Base-by-base conservation (phyloP, 225 moss, liverwort and hornwort genomes). In the Bryoerythrophyllum caledonicum region DNA sequence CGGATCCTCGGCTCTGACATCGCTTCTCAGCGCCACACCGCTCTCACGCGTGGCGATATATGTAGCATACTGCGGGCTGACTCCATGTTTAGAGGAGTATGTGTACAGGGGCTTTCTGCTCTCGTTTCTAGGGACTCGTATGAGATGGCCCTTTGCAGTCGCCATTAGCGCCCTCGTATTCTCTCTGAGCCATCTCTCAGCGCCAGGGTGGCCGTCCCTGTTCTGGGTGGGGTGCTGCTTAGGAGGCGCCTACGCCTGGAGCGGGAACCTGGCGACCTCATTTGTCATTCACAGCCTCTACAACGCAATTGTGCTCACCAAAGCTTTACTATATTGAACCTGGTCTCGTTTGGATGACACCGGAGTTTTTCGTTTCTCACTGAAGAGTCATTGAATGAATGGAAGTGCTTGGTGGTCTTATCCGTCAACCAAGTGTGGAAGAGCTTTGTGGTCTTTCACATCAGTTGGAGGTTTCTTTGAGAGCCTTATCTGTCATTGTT, bases 51-150 rank as follows among this genome's bases (percentile, higher is more conserved):
- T 66, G 44, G 80, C 80, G 43, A 78, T 89, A 34, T 87, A 81
- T 65, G 15, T 76, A 8, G 89, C 90, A n/a, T 89, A 81, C 70
- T 90, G 89, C 63, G 80, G 83, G 53, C 68, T 93, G 26, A 87
- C 90, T 19, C 93, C 93, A 10, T 84, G 64, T 65, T 63, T 93
- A 64, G 93, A 93, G 71, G 91, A 93, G 77, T 91, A 82, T 24
- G 84, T 93, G 15, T 93, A 90, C 79, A 83, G 93, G 77, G 91
- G 92, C 1, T 89, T 90, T 54, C 67, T 91, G 0, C 74, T 91
- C 53, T 75, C 82, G 7, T 91, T 82, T 70, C 70, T 93, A 52
- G 80, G 77, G 37, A 58, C 86, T 38, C 72, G 53, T 68, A 83
- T 88, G 75, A 63, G 73, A 69, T 92, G 86, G 92, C 86, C 90